Base-by-base conservation (phyloP, 2,329 filamentous ascomycete genomes). In the Spiromastix sp. region DNA sequence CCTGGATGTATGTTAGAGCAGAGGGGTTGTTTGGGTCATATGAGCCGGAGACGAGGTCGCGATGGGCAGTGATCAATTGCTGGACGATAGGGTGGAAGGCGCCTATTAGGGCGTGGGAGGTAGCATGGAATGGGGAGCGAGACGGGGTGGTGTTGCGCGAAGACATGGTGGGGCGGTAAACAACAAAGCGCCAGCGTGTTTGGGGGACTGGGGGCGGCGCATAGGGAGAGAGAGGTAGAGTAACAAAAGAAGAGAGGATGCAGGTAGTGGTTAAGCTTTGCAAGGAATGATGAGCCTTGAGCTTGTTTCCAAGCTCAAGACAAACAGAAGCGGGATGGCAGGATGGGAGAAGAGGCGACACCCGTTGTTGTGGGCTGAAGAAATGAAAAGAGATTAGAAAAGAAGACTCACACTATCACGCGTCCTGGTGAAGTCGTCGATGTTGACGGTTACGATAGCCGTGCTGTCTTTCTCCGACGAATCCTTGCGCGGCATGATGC, bases 361-460 rank as follows among this genome's bases (percentile, higher is more conserved):
- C 21, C 7, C 21, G n/a, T n/a, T 24, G 21, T 7, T n/a, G 21
- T 24, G 21, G 7, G 7, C n/a, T 24, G 21, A 24, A 24, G 21
- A n/a, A n/a, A n/a, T n/a, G n/a, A n/a, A n/a, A n/a, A n/a, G n/a
- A n/a, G n/a, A n/a, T n/a, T n/a, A n/a, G 21, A n/a, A 24, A 24
- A 24, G n/a, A n/a, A 24, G 37, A 67, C 82, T 72, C 78, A 93
- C 85, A 56, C 77, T 79, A 57, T 93, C 85, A 51, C 85, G 76
- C 32, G 86, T 85, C 54, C 79, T 72, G 41, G 84, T 72, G 57
- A 89, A 89, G 58, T 84, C 80, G 39, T 85, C 79, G 38, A 81
- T 70, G 42, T 85, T 63, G 45, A 67, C 60, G 13, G 56, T 49
- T 26, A 63, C 50, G 27, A 52, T 53, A 44, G 48, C 51, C 31